Evolutionary conservation across 257 asterid genomes (phyloP).

Genomic region (Solanum pinnatisectum): DNA sequence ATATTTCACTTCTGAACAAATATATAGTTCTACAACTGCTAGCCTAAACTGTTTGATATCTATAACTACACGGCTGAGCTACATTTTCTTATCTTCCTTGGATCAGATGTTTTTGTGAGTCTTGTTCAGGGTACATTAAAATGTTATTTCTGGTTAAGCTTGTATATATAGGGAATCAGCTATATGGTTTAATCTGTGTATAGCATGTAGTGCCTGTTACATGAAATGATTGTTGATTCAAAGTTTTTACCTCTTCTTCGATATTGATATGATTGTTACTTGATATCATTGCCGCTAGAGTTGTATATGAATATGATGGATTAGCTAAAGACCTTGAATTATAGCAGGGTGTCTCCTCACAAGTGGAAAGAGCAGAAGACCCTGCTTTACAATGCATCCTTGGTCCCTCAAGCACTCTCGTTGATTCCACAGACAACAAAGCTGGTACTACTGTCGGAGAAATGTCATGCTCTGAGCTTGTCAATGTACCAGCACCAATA

Average conservation of each 20-base stretch:
- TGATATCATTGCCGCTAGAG: background rate
- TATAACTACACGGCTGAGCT: background rate
- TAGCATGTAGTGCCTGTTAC: background rate
- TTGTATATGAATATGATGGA: background rate
- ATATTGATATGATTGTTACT: background rate
- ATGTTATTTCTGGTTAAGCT: background rate
- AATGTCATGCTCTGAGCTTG: background rate
- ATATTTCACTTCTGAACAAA: background rate
- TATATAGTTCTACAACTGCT: background rate
- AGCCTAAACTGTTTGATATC: background rate
- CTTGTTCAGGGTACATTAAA: background rate
- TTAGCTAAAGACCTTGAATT: background rate
- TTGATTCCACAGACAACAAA: background rate
- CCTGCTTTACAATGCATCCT: background rate
- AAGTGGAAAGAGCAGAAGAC: background rate
- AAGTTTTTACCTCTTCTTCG: background rate
- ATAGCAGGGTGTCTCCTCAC: background rate
- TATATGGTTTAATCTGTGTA: background rate
- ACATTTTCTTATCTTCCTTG: background rate
- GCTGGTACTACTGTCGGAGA: background rate
- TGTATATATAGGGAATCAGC: background rate
- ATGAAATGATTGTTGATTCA: background rate
- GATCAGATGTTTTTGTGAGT: background rate
- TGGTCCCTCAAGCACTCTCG: background rate
- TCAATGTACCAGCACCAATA: background rate